phyloP scores from a whole-genome alignment of 345 rosid species.

The Arabidopsis suecica region DNA sequence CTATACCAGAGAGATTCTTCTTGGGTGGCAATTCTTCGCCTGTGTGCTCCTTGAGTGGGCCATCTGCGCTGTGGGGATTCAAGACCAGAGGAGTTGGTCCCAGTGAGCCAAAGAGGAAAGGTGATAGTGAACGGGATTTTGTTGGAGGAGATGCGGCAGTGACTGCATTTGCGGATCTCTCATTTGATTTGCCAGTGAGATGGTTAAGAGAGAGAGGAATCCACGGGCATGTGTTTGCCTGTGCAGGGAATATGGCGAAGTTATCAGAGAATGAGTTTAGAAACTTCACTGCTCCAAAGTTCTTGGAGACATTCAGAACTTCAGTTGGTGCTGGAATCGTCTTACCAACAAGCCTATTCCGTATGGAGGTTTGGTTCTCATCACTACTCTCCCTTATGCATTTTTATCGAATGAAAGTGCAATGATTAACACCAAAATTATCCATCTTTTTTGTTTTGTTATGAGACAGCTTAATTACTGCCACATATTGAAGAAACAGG shows the following conservation, averaged over 20 bases:
- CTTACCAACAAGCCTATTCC: slow-evolving; percentile 77
- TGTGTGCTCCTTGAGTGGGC: slow-evolving; percentile 77
- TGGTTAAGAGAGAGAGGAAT: slow-evolving; percentile 89
- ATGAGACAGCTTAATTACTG: slow-evolving; percentile 70
- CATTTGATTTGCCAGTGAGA: slow-evolving; percentile 83
- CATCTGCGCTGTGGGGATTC: slow-evolving; percentile 83
- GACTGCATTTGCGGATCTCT: slow-evolving; percentile 87
- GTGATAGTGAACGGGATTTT: slow-evolving; percentile 62
- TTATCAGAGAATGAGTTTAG: slow-evolving; percentile 74
- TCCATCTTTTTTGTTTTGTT: background rate
- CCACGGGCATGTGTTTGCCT: slow-evolving; percentile 86
- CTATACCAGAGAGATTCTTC: slow-evolving; percentile 89
- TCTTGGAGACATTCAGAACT: slow-evolving; percentile 66
- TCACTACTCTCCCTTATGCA: slow-evolving; percentile 7
- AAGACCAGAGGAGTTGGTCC: slow-evolving; percentile 86
- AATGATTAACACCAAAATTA: slow-evolving; percentile 5
- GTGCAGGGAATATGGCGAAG: slow-evolving; percentile 83
- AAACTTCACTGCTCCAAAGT: slow-evolving; percentile 59
- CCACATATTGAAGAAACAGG: slow-evolving; percentile 62
- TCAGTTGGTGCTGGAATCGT: slow-evolving; percentile 89
- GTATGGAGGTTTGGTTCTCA: slow-evolving; percentile 76
- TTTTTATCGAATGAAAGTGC: background rate
- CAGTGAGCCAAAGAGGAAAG: slow-evolving; percentile 68
- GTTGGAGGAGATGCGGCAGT: slow-evolving; percentile 94
- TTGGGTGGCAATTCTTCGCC: slow-evolving; percentile 94